Evolutionary conservation across 495 filamentous ascomycete species (phyloP), one percentile per base, ranked within the genome.

Genomic region (Aspergillus biplanus): DNA sequence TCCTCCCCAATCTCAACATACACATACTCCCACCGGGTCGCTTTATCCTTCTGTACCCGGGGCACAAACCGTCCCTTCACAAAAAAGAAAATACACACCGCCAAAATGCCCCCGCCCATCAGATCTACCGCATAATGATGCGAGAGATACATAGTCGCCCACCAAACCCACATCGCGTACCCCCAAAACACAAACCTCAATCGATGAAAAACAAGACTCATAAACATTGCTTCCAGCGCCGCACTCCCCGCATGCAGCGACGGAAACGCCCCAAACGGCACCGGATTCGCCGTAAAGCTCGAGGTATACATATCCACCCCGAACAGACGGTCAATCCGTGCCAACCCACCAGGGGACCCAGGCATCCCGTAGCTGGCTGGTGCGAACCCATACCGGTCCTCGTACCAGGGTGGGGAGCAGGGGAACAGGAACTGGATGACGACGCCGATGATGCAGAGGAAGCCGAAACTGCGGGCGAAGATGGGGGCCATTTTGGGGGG

Each of bases 121-220:
- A 97, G 79, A 75, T 97, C 93, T 52, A 97, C 90, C 52, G 93
- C 93, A 69, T 97, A 97, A 75, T 97, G 93, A 74, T 97, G 93
- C 48, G 91, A 93, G 57, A 97, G 85, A 69, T 97, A 96, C 90
- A 97, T 94, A 52, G 93, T 97, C 13, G 93, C 89, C 93, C 93
- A 97, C 89, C 91, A 96, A 68, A 97, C 87, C 93, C 93, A 97
- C 59, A 88, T 80, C 11, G 87, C 88, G 73, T 97, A 97, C 55
- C 80, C 81, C 47, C 92, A 81, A 76, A 93, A 94, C 33, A 93
- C 69, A 47, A 86, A 85, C 64, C 86, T 85, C 56, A 93, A 78
- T 37, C 83, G 82, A 3, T 93, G 93, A 80, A 97, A 97, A 70
- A 91, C 85, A 69, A 93, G 87, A 72, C 87, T 89, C 84, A 97